Percentiles rank a stretch among this genome's conserved stretches.
Conservation (phyloP, 1,284 basidiomycete genomes). For the Ustilago tritici region DNA sequence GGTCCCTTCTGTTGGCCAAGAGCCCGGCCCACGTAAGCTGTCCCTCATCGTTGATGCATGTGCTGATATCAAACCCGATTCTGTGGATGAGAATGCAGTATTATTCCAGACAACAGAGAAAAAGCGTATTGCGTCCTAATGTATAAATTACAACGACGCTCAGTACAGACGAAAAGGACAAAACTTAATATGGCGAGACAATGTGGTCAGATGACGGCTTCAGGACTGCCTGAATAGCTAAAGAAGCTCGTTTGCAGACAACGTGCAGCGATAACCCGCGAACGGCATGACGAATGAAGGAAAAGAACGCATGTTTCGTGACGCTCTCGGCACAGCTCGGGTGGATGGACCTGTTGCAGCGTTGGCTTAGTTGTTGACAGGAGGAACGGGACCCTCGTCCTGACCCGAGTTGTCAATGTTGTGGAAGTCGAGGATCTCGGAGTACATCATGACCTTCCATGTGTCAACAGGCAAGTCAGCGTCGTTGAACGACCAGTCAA, state of each 20-base stretch:
- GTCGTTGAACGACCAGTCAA: constrained; percentile 99
- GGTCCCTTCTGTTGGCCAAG: background rate
- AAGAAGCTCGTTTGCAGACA: background rate
- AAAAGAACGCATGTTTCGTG: constrained; percentile 3
- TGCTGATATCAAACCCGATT: background rate
- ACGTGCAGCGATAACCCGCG: background rate
- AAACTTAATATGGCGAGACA: constrained; percentile 21
- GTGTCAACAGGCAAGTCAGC: constrained; percentile 99
- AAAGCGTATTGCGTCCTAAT: constrained; percentile 25
- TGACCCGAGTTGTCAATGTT: constrained; percentile 66
- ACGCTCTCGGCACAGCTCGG: background rate
- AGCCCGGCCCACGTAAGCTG: background rate
- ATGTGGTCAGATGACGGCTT: background rate
- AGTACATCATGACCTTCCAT: constrained; percentile 86
- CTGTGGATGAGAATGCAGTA: constrained; percentile 17
- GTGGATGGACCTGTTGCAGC: background rate
- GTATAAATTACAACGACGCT: constrained; percentile 35
- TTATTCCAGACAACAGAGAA: constrained; percentile 28
- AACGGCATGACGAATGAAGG: constrained; percentile 1
- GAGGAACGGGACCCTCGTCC: constrained; percentile 59
- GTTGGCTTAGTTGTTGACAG: constrained; percentile 33
- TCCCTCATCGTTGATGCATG: too few species aligned
- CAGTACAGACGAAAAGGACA: constrained; percentile 10
- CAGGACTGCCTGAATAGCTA: background rate
- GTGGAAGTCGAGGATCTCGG: constrained; percentile 71